Evolutionary conservation across 2,329 filamentous ascomycete genomes (phyloP), one percentile per base, ranked within the genome.

Genomic region (Tolypocladium endophyticum): DNA sequence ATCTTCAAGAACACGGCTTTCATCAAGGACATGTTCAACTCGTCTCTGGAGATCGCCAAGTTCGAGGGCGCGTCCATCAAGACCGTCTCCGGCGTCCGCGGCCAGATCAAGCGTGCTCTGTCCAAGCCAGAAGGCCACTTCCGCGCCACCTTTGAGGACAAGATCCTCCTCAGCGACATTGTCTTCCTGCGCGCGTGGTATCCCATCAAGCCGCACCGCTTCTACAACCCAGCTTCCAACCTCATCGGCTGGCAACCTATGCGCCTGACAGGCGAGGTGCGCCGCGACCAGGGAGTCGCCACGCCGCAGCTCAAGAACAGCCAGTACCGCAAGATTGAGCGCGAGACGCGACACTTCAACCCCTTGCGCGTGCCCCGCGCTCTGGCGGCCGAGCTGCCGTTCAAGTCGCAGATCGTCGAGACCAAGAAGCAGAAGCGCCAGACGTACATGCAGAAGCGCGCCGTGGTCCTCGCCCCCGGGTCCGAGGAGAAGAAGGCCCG

Each of bases 1-100:
- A 95, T 97, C 74, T 97, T 95, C 85, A 96, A 96, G 76, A 99
- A 99, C 78, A 99, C 94, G 0, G 92, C 94, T 45, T 99, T 99
- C 72, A 92, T 99, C 77, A 95, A 94, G 74, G 91, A 96, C 76
- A 99, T 99, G 94, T 99, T 99, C 81, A 92, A 85, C 71, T 87
- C 88, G 0, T 82, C 91, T 0, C 86, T 99, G 50, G 94, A 99
- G 72, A 94, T 99, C 64, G 93, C 94, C 69, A 99, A 97, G 72
- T 99, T 99, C 70, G 94, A 99, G 77, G 94, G 94, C 60, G 94
- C 94, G 12, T 87, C 90, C 59, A 93, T 99, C 76, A 91, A 92
- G 71, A 99, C 95, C 0, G 95, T 99, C 30, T 97, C 92, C 1
- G 95, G 95, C 58, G 87, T 99, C 62, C 85, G 94, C 50, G 94